Percentiles rank a stretch among this genome's conserved stretches.
Evolutionary conservation across 768 basidiomycete species (phyloP).

Genomic region (Calocera cornea): DNA sequence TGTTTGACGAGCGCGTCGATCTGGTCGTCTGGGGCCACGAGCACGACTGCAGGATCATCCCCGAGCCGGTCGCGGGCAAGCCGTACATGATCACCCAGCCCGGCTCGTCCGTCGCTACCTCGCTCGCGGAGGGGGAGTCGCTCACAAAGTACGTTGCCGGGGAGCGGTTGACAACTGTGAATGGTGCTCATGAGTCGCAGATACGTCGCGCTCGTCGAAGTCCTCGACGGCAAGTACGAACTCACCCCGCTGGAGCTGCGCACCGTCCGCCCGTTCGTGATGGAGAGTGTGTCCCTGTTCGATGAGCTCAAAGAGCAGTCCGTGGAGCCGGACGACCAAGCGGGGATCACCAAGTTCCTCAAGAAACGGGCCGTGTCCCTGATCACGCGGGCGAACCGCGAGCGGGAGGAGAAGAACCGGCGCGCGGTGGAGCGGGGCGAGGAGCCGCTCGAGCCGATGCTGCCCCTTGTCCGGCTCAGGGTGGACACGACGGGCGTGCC

Average conservation of each 20-base stretch:
- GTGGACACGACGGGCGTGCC: conserved; percentile 85
- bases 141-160: conserved; percentile 57
- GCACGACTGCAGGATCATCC: conserved; percentile 87
- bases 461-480: conserved; percentile 79
- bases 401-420: not conserved
- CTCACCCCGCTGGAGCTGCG: conserved; percentile 75
- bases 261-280: conserved; percentile 87
- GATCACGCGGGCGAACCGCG: not conserved
- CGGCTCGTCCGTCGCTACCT: conserved; percentile 89
- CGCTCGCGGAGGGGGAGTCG: conserved; percentile 83
- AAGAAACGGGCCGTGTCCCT: conserved; percentile 37
- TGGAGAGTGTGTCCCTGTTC: conserved; percentile 64
- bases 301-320: conserved; percentile 67
- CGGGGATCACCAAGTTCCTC: conserved; percentile 69
- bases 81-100: conserved; percentile 87
- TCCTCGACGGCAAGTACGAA: conserved; percentile 79
- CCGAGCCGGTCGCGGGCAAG: conserved; percentile 84
- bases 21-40: conserved; percentile 98
- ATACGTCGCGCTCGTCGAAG: conserved; percentile 78
- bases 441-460: conserved; percentile 72
- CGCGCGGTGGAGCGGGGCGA: conserved; percentile 42
- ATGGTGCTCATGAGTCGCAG: conserved; percentile 29
- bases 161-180: not conserved
- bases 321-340: conserved; percentile 65
- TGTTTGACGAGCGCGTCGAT: conserved; percentile 92